phyloP scores from a whole-genome alignment of 139 green algal species.

The Chlamydomonas asymmetrica region DNA sequence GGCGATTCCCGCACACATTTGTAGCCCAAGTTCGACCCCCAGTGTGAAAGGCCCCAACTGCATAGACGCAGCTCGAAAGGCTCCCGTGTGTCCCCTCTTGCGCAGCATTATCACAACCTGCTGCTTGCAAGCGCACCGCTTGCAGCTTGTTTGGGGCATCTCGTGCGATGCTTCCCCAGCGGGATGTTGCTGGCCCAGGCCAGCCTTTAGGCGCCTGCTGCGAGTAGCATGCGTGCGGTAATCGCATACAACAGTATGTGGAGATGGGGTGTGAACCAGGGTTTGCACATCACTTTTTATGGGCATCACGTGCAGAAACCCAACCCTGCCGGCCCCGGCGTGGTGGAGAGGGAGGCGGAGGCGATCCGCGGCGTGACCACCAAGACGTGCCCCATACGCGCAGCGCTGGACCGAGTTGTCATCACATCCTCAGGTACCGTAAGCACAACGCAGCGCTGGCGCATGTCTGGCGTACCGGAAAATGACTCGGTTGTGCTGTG shows the following conservation, averaged over 20 bases:
- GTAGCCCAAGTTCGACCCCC: not conserved
- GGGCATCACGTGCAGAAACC: constrained; percentile 45
- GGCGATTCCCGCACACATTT: not conserved
- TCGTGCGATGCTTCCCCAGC: not conserved
- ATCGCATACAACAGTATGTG: not conserved
- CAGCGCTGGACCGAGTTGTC: constrained; percentile 64
- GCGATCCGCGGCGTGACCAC: constrained; percentile 27
- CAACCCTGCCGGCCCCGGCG: constrained; percentile 32
- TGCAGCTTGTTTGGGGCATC: not conserved
- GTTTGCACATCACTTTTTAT: not conserved
- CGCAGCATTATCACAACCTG: not conserved
- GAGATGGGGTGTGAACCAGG: not conserved
- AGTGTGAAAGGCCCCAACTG: not conserved
- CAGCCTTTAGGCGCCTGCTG: not conserved
- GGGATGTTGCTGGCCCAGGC: not conserved
- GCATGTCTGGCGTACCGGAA: constrained; percentile 1
- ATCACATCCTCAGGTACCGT: constrained; percentile 52
- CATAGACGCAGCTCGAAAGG: not conserved
- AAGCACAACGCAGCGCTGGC: no score
- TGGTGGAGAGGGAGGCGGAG: constrained; percentile 46
- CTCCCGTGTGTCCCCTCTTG: not conserved
- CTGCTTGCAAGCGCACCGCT: not conserved
- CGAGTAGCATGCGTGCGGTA: not conserved
- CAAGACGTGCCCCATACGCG: constrained; percentile 49
- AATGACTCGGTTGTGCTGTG: not conserved